phyloP scores from a whole-genome alignment of 2,329 filamentous ascomycete species.

The Paraconiothyrium sp. region DNA sequence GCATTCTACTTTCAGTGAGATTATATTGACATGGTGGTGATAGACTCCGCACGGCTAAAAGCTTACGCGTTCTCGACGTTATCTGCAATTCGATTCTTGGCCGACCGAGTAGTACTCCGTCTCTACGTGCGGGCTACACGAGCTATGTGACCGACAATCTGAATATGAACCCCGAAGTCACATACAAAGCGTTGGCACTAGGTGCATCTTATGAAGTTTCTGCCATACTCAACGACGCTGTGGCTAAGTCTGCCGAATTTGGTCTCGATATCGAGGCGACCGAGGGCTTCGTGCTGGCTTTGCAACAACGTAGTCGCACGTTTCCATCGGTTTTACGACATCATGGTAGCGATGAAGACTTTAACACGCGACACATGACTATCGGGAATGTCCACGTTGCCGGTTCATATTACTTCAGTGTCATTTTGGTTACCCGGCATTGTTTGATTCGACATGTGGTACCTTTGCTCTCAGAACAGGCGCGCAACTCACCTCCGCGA shows the following conservation, averaged over 20 bases:
- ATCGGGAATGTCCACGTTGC: conserved; percentile 65
- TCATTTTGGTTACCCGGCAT: conserved; percentile 66
- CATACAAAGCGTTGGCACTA: conserved; percentile 25
- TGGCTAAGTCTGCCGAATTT: conserved; percentile 22
- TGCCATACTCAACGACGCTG: conserved; percentile 23
- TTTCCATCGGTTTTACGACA: conserved; percentile 51
- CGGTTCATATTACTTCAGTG: conserved; percentile 67
- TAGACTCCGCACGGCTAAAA: conserved; percentile 58
- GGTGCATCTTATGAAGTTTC: conserved; percentile 38
- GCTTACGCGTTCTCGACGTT: conserved; percentile 59
- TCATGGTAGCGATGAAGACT: conserved; percentile 22
- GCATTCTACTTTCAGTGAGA: not conserved
- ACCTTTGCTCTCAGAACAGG: conserved; percentile 23
- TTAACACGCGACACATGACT: conserved; percentile 44
- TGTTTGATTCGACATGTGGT: conserved; percentile 63
- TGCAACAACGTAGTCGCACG: conserved; percentile 57
- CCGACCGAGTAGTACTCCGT: conserved; percentile 49
- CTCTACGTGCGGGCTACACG: conserved; percentile 23
- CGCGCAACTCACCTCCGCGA: conserved; percentile 32
- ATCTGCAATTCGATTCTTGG: conserved; percentile 61
- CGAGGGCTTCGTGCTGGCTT: conserved; percentile 24
- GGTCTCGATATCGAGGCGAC: conserved; percentile 21
- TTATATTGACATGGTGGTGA: not conserved
- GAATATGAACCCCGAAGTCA: conserved; percentile 5
- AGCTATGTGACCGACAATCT: conserved; percentile 21